Percentiles rank a stretch among this genome's conserved stretches.
Evolutionary conservation across 2,329 filamentous ascomycete genomes (phyloP).

Genomic region (Didymella arachidicola): DNA sequence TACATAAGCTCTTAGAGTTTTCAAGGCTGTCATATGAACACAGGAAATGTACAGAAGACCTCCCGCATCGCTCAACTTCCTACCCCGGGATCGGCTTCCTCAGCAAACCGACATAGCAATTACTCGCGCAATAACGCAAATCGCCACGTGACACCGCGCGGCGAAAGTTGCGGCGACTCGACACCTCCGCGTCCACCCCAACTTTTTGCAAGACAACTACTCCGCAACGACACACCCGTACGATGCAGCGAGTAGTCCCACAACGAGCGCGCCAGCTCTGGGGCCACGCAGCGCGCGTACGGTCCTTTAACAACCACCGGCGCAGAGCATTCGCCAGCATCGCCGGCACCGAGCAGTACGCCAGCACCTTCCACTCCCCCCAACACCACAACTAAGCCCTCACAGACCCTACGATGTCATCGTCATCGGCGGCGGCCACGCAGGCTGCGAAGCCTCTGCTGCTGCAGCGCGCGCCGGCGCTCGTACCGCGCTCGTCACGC

Average conservation of each 20-base stretch:
- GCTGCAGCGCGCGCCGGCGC: slow-evolving; percentile 90
- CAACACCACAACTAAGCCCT: slow-evolving; percentile 25
- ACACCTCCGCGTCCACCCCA: slow-evolving; percentile 30
- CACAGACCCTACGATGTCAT: slow-evolving; percentile 85
- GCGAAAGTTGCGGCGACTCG: slow-evolving; percentile 29
- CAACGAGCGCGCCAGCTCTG: slow-evolving; percentile 53
- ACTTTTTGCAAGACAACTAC: slow-evolving; percentile 25
- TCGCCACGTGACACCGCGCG: slow-evolving; percentile 31
- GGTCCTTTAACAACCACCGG: slow-evolving; percentile 48
- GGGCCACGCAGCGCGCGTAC: slow-evolving; percentile 58
- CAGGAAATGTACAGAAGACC: too few species aligned
- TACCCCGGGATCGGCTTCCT: too few species aligned
- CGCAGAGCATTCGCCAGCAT: slow-evolving; percentile 57
- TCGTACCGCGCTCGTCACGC: slow-evolving; percentile 87
- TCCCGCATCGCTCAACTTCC: too few species aligned
- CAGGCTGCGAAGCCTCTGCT: slow-evolving; percentile 90
- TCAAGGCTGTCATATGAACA: too few species aligned
- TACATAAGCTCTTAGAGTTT: too few species aligned
- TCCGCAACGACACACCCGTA: slow-evolving; percentile 7
- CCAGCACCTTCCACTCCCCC: neutral
- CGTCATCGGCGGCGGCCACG: slow-evolving; percentile 94
- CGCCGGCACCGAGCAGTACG: slow-evolving; percentile 46
- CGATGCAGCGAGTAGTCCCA: slow-evolving; percentile 38
- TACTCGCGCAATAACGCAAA: slow-evolving; percentile 10
- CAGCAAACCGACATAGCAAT: neutral